These are phyloP conservation scores for Corymbia calophylla DNA, from an alignment of 441 rosid genomes.

Conservation along the genomic window DNA sequence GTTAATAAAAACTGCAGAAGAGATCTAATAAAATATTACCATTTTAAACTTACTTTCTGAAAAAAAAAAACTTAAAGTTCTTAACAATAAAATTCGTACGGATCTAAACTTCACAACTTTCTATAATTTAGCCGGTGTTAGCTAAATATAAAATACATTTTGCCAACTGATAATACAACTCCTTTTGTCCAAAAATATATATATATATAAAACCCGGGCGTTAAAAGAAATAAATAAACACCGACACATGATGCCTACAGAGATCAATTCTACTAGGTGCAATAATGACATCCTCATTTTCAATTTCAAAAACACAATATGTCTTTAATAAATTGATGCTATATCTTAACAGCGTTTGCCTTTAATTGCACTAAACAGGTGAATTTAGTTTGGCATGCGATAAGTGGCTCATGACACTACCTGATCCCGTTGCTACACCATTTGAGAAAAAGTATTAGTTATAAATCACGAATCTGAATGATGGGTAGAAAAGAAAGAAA, in stretches of 20 bases:
- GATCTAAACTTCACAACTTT: not conserved
- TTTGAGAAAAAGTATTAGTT: not conserved
- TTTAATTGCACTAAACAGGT: not conserved
- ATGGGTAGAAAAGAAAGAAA: not conserved
- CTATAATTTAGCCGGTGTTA: not conserved
- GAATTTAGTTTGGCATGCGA: not conserved
- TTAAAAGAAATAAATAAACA: not conserved
- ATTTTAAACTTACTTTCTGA: not conserved
- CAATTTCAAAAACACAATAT: not conserved
- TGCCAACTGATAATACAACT: not conserved
- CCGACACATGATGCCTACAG: not conserved
- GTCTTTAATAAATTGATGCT: not conserved
- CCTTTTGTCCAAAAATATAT: no score
- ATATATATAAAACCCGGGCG: not conserved
- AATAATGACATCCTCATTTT: not conserved
- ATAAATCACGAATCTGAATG: not conserved
- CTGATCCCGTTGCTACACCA: not conserved
- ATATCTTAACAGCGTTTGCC: not conserved
- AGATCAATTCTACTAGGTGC: not conserved
- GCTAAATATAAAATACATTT: not conserved
- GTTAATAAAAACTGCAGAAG: not conserved
- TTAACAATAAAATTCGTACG: not conserved
- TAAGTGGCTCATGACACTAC: not conserved
- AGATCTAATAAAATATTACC: not conserved
- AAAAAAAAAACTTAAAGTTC: not conserved